Evolutionary conservation across 148 eudicot species (phyloP), one percentile per base, ranked within the genome.

Genomic region (Persicaria maculosa): DNA sequence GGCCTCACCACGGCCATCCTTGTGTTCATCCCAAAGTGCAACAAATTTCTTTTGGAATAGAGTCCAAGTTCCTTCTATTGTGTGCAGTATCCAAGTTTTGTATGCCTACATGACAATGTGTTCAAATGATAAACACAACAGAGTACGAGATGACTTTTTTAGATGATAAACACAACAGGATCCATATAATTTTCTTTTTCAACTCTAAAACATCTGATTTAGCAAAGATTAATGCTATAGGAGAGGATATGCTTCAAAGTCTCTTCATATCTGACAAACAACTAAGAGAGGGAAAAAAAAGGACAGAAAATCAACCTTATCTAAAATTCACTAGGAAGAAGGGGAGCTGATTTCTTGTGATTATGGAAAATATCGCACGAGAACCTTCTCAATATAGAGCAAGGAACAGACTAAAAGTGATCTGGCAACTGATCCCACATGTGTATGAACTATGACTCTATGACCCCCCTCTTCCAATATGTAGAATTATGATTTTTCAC

Each of bases 1-100:
- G 44, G 96, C 98, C 76, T 95, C 98, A 55, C 98, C 97, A 53
- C 77, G 73, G 22, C 97, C 91, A 80, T 95, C 88, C 83, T 86
- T 92, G 85, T 95, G 83, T 81, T 86, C 82, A 80, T 87, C 86
- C 98, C 97, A 95, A 75, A 95, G 89, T 61, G 88, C 81, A 48
- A 88, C 81, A 62, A 95, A 91, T 72, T 90, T 95, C 75, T 79
- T 77, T 62, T 85, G 62, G 78, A 95, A 92, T 16, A 87, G 86
- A 84, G 81, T 88, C 98, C 98, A 95, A 64, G 96, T 88, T 64
- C 87, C 96, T 61, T 78, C 85, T 43, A 90, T 79, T 12, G 93
- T 81, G 70, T 50, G 79, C 74, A 95, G 76, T 65, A 95, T 89
- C 97, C 97, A 95, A 64, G 57, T 73, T 82, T 95, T 92, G 78